Percentiles rank a stretch among this genome's conserved stretches.
Conservation (phyloP, 2,329 filamentous ascomycete species). For the Mariannaea elegans region DNA sequence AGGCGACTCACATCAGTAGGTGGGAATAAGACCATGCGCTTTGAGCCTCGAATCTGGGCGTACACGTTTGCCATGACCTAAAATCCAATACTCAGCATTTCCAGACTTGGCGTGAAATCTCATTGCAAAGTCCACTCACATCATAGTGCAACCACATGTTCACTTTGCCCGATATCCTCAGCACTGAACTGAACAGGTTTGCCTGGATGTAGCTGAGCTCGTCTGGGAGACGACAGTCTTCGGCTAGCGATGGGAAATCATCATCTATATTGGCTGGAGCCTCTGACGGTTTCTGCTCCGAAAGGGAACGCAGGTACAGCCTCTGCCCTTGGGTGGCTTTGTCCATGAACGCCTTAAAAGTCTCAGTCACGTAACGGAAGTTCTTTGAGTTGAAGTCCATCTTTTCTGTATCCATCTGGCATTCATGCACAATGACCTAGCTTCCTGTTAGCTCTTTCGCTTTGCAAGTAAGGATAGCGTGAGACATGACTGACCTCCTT, state of each 20-base stretch:
- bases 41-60: slow-evolving; percentile 79
- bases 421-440: slow-evolving; percentile 80
- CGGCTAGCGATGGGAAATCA: slow-evolving; percentile 76
- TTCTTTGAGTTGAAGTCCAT: slow-evolving; percentile 90
- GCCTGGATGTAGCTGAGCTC: slow-evolving; percentile 66
- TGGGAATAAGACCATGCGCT: slow-evolving; percentile 80
- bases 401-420: slow-evolving; percentile 58
- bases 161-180: slow-evolving; percentile 81
- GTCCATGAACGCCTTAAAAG: slow-evolving; percentile 73
- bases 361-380: slow-evolving; percentile 76
- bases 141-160: slow-evolving; percentile 94
- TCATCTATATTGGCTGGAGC: slow-evolving; percentile 72
- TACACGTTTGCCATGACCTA: slow-evolving; percentile 89
- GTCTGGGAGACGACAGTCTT: slow-evolving; percentile 75
- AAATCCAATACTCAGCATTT: not conserved
- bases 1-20: slow-evolving; percentile 77
- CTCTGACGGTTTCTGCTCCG: slow-evolving; percentile 72
- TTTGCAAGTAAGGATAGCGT: not conserved
- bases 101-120: not conserved
- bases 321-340: slow-evolving; percentile 66
- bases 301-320: slow-evolving; percentile 83
- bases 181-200: slow-evolving; percentile 79
- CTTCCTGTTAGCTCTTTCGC: slow-evolving; percentile 8
- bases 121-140: slow-evolving; percentile 53
- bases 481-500: slow-evolving; percentile 61